Evolutionary conservation across 805 yeast genomes (phyloP), one percentile per base, ranked within the genome.

Genomic region (Jamesozyma spencerorum): DNA sequence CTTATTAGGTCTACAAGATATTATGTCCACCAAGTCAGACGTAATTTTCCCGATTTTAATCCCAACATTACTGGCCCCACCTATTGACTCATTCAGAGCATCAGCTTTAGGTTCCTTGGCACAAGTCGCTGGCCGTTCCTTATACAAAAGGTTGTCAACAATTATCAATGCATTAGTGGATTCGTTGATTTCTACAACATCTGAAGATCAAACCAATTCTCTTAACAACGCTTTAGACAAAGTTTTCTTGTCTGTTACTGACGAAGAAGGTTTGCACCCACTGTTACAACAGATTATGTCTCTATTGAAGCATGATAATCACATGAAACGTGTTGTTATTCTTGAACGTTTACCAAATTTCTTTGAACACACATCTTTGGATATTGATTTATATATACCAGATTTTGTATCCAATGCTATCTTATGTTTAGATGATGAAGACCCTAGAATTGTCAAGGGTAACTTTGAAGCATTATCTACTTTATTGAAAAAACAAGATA

Each of bases 31-130:
- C 2, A 85, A 85, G 54, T 74, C 97, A 5, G 94, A 85, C 43
- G 81, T 85, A 3, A 85, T 94, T 42, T 87, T 94, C 87, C 97
- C 97, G 37, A 82, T 85, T 36, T 73, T 92, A 57, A 72, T 90
- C 44, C 97, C 97, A 34, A 75, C 94, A 0, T 71, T 92, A 55
- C 69, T 90, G 55, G 60, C 77, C 5, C 79, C 86, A 5, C 97
- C 97, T 13, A 78, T 88, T 41, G 85, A 85, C 50, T 69, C 77
- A 0, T 80, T 80, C 66, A 85, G 87, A 64, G 94, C 95, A n/a
- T 71, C 74, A 40, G 94, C 96, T 3, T 68, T 88, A 43, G 85
- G 92, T 18, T 77, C 94, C 0, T 71, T 88, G 58, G 94, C 95
- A 1, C 79, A 84, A 39, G 96, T 85, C 37, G 95, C 96, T 18